phyloP scores from a whole-genome alignment of 345 rosid genomes.

The Luvunga scandens region DNA sequence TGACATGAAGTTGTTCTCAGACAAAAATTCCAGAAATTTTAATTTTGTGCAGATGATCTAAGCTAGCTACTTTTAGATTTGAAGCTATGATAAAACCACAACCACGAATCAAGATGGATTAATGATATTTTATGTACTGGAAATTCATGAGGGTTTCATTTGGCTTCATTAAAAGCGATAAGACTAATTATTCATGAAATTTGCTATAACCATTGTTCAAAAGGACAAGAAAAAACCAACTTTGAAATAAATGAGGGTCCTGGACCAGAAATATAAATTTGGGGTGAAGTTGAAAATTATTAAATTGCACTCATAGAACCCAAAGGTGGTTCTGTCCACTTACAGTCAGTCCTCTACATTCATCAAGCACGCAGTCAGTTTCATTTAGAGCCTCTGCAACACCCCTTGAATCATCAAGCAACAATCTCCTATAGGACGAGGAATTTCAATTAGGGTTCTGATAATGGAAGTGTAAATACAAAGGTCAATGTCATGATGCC shows the following conservation, averaged over 20 bases:
- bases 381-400: constrained; percentile 86
- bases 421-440: constrained; percentile 66
- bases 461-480: neutral
- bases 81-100: neutral
- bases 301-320: neutral
- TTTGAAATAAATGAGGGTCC: neutral
- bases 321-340: constrained; percentile 22
- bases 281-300: neutral
- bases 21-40: neutral
- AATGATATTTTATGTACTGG: neutral
- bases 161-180: neutral
- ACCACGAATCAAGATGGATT: neutral
- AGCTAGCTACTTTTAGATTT: neutral
- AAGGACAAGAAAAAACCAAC: neutral
- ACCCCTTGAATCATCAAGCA: constrained; percentile 90
- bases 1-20: neutral
- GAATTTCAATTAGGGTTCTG: constrained; percentile 15
- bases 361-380: constrained; percentile 63
- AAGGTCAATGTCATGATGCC: neutral
- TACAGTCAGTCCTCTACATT: constrained; percentile 81
- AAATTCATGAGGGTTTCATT: too few species aligned
- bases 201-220: neutral
- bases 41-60: neutral
- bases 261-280: neutral
- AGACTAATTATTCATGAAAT: neutral